Base-by-base conservation (phyloP, 768 basidiomycete genomes). In the Mycena belliarum region DNA sequence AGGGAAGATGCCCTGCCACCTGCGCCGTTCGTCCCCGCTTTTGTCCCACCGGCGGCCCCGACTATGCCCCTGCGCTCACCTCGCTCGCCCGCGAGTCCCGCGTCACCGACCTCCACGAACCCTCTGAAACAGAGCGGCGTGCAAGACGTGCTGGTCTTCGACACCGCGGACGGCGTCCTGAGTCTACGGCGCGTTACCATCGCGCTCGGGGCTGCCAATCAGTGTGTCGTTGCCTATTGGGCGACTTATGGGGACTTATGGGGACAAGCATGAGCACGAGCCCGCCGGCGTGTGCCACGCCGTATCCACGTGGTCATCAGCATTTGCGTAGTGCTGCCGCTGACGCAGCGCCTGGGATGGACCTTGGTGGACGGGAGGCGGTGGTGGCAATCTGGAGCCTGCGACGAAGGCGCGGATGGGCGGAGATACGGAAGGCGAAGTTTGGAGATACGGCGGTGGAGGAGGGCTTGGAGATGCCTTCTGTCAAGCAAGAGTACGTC, bases 71-170 rank as follows among this genome's bases (percentile, higher is more conserved):
- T 15, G 37, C 2, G 74, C 73, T 74, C 83, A n/a, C 72, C 74
- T 28, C 73, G 54, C 10, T 56, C 58, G 32, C 58, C 49, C 18
- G 37, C 25, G 21, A 58, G 52, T 16, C 57, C 56, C 24, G 21
- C 58, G 10, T n/a, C n/a, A n/a, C n/a, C n/a, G n/a, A 12, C 37
- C 18, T 10, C 37, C 12, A 3, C 16, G 37, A 12, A 4, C 85
- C 90, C 64, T 26, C 23, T 0, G 28, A 16, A 10, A 16, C 33
- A 76, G 14, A 69, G 69, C 20, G 83, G 84, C 57, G 82, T 79
- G 62, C 87, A 88, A 67, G 88, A 91, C 55, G 59, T 89, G 4
- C 76, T 91, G 18, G 64, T 90, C 3, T 89, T 91, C 64, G 86
- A 91, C 65, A 82, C 86, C 0, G 70, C 69, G 0, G 82, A 83